phyloP scores from a whole-genome alignment of 371 early-diverging fungal species.

The Lichtheimia corymbifera region DNA sequence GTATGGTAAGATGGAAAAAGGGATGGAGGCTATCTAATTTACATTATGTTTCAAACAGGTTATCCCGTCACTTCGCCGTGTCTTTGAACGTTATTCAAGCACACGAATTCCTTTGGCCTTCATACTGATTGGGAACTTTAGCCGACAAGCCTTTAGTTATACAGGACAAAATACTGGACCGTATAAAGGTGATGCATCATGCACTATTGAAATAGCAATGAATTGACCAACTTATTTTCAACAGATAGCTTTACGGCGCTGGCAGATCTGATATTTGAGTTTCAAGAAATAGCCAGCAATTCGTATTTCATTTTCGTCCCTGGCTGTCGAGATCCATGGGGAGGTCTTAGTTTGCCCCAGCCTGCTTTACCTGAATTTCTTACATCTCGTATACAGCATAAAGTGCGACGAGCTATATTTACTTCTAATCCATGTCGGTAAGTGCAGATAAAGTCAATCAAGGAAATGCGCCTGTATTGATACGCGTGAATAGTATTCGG shows the following conservation, averaged over 20 bases:
- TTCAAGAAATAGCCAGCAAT: slow-evolving; percentile 62
- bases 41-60: slow-evolving; percentile 26
- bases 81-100: slow-evolving; percentile 74
- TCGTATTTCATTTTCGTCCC: slow-evolving; percentile 89
- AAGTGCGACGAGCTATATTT: slow-evolving; percentile 63
- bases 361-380: slow-evolving; percentile 75
- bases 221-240: neutral
- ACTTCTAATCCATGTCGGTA: slow-evolving; percentile 86
- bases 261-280: slow-evolving; percentile 76
- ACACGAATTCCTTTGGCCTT: slow-evolving; percentile 76
- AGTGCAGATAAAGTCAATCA: neutral
- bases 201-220: neutral
- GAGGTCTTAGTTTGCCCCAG: slow-evolving; percentile 69
- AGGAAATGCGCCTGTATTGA: neutral
- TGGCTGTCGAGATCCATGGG: slow-evolving; percentile 86
- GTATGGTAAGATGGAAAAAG: slow-evolving; percentile 54
- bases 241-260: slow-evolving; percentile 69
- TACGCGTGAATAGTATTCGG: slow-evolving; percentile 55
- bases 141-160: slow-evolving; percentile 70
- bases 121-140: slow-evolving; percentile 85
- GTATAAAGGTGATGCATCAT: slow-evolving; percentile 33
- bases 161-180: slow-evolving; percentile 51
- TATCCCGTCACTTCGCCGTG: slow-evolving; percentile 54
- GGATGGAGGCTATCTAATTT: neutral
- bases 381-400: slow-evolving; percentile 57